Evolutionary conservation across 305 asterid species (phyloP).

Genomic region (Nicotiana rustica): DNA sequence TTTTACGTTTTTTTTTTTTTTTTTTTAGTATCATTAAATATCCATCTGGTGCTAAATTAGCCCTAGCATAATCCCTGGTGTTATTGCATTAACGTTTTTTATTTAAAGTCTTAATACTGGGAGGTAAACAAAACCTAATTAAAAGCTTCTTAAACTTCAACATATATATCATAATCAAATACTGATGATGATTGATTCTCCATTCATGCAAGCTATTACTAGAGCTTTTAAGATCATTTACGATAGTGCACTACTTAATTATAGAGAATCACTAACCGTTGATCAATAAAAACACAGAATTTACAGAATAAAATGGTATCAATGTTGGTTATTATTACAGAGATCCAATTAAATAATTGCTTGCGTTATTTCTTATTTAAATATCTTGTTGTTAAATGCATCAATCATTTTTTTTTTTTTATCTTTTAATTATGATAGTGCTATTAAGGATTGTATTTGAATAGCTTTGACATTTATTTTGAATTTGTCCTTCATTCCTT

Average conservation of each 20-base stretch:
- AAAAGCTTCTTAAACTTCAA: slow-evolving; percentile 19
- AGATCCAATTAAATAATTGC: slow-evolving; percentile 23
- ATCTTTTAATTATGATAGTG: slow-evolving; percentile 26
- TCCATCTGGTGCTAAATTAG: not conserved
- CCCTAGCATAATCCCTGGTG: not conserved
- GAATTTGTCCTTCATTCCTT: slow-evolving; percentile 26
- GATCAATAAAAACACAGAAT: slow-evolving; percentile 31
- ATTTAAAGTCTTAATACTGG: not conserved
- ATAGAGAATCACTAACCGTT: slow-evolving; percentile 7
- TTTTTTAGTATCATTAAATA: slow-evolving; percentile 23
- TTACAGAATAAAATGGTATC: slow-evolving; percentile 32
- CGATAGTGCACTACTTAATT: not conserved
- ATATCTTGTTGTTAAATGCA: slow-evolving; percentile 25
- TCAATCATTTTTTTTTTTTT: not conserved
- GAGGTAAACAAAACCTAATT: slow-evolving; percentile 11
- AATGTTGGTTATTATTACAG: slow-evolving; percentile 28
- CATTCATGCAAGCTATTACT: slow-evolving; percentile 12
- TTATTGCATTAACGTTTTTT: not conserved
- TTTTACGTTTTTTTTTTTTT: not conserved
- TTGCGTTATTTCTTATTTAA: not conserved
- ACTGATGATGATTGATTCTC: slow-evolving; percentile 3
- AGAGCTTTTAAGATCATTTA: slow-evolving; percentile 28
- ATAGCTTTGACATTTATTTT: slow-evolving; percentile 21
- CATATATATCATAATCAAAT: slow-evolving; percentile 26
- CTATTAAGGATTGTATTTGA: slow-evolving; percentile 2